These are phyloP conservation scores for Corymbia maculata DNA, from an alignment of 345 rosid genomes.

Conservation along the genomic window DNA sequence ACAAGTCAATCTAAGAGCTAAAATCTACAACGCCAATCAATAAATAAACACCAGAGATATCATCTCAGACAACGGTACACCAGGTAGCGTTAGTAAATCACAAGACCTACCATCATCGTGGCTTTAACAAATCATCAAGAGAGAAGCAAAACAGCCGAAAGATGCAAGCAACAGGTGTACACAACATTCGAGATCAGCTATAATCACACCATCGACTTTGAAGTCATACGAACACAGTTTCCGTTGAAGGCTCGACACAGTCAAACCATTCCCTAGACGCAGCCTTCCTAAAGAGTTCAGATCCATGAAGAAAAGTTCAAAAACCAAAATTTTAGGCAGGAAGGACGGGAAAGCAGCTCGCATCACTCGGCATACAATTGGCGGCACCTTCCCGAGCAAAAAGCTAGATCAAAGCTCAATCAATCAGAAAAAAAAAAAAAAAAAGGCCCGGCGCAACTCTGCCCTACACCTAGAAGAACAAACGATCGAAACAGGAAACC, in stretches of 20 bases:
- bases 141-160: fast-evolving
- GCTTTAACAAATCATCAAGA: not conserved
- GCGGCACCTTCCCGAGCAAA: not conserved
- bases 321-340: not conserved
- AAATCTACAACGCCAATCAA: not conserved
- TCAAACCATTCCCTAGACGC: not conserved
- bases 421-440: not conserved
- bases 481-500: not conserved
- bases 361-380: not conserved
- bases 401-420: not conserved
- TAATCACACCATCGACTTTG: not conserved
- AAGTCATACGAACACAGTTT: not conserved
- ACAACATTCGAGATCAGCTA: not conserved
- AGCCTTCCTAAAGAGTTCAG: not conserved
- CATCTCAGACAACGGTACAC: not conserved
- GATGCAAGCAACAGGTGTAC: not conserved
- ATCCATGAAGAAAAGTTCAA: not conserved
- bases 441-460: too few species aligned
- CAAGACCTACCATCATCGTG: not conserved
- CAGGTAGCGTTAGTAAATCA: not conserved
- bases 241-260: not conserved
- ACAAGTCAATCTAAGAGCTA: not conserved
- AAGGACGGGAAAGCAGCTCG: not conserved
- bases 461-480: not conserved
- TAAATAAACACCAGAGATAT: not conserved